Percentiles rank a stretch among this genome's conserved stretches.
Conservation (phyloP, 2,329 filamentous ascomycete genomes). For the Aspergillus novofumigatus region DNA sequence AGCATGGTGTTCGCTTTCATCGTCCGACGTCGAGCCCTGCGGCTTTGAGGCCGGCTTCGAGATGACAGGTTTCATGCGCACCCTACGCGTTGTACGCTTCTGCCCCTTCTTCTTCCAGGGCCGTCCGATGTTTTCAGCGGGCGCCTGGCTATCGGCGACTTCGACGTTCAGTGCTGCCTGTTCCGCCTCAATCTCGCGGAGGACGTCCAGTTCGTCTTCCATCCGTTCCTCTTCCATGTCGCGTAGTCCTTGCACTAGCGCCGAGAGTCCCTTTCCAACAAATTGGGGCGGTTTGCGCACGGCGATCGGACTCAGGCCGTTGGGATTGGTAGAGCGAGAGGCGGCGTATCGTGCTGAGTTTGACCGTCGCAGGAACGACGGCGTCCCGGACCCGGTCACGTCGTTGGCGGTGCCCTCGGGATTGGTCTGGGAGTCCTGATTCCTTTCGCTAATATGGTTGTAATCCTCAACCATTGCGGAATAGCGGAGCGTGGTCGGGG, state of each 20-base stretch:
- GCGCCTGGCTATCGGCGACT: constrained; percentile 35
- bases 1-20: constrained; percentile 13
- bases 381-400: constrained; percentile 31
- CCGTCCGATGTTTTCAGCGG: constrained; percentile 10
- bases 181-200: constrained; percentile 42
- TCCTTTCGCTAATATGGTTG: constrained; percentile 13
- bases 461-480: constrained; percentile 36
- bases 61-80: constrained; percentile 39
- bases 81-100: constrained; percentile 45
- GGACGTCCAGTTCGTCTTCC: constrained; percentile 42
- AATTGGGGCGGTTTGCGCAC: constrained; percentile 34
- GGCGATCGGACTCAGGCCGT: constrained; percentile 35
- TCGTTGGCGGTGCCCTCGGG: constrained; percentile 7
- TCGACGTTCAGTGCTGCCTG: constrained; percentile 26
- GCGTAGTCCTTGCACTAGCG: constrained; percentile 36
- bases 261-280: constrained; percentile 37
- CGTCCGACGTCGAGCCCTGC: constrained; percentile 17
- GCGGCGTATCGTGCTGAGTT: constrained; percentile 28
- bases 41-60: constrained; percentile 28
- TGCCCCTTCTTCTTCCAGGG: constrained; percentile 47
- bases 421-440: constrained; percentile 3
- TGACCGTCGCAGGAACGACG: constrained; percentile 37
- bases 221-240: constrained; percentile 40
- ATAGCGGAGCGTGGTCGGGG: constrained; percentile 43
- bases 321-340: constrained; percentile 7